These are phyloP conservation scores for Ashbya aceris DNA, from an alignment of 1,139 yeast genomes.

Conservation along the genomic window DNA sequence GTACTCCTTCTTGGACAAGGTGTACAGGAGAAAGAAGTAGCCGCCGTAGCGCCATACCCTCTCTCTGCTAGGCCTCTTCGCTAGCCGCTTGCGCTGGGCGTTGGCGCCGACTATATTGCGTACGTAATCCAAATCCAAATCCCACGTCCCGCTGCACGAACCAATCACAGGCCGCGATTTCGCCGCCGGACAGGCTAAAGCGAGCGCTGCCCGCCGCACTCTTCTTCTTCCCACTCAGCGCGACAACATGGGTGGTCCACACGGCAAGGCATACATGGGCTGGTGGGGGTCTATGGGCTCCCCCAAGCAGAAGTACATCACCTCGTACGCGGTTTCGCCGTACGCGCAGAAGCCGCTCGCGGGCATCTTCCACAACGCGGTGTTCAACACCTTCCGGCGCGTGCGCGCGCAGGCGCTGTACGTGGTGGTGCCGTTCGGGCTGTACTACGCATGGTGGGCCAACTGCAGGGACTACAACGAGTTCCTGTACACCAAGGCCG, in stretches of 20 bases:
- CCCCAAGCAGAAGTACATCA: slow-evolving; percentile 81
- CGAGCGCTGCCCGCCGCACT: too few relatives aligned
- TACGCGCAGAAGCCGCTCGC: slow-evolving; percentile 88
- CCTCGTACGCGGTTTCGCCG: slow-evolving; percentile 84
- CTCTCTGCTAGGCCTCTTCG: too few relatives aligned
- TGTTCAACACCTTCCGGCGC: slow-evolving; percentile 94
- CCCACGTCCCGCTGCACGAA: neutral
- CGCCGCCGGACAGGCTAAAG: too few relatives aligned
- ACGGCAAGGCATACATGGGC: slow-evolving; percentile 80
- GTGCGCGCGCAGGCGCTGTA: slow-evolving; percentile 76
- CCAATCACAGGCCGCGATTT: slow-evolving; percentile 4
- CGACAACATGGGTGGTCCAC: slow-evolving; percentile 47
- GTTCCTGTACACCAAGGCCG: slow-evolving; percentile 94
- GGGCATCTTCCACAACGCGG: slow-evolving; percentile 75
- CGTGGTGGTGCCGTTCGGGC: slow-evolving; percentile 65
- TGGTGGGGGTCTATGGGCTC: slow-evolving; percentile 92
- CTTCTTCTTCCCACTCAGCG: too few relatives aligned
- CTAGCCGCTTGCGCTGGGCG: too few relatives aligned
- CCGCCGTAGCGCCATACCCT: neutral
- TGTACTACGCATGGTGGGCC: slow-evolving; percentile 84
- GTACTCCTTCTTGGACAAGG: slow-evolving; percentile 74
- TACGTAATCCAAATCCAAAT: too few relatives aligned
- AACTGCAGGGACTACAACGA: slow-evolving; percentile 86
- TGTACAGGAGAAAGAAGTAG: slow-evolving; percentile 87
- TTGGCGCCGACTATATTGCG: too few relatives aligned